Evolutionary conservation across 192 early-diverging fungal species (phyloP).

Genomic region (Coemansia sp.): DNA sequence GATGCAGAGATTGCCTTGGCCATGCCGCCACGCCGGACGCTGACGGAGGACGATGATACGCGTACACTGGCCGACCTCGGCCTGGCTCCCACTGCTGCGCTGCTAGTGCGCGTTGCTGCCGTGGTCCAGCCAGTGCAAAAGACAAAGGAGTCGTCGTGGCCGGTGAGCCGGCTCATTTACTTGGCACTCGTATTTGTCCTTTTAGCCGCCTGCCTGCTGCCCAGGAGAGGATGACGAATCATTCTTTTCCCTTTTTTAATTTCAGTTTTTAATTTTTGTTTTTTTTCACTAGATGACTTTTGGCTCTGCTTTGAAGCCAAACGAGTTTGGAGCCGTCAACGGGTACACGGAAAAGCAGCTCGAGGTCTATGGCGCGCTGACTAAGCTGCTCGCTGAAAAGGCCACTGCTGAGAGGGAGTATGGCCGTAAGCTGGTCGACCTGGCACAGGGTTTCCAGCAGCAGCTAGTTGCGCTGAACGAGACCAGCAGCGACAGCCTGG

Average conservation of each 20-base stretch:
- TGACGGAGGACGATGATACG: constrained; percentile 5
- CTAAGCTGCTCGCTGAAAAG: constrained; percentile 39
- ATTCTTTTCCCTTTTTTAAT: neutral
- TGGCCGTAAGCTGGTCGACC: constrained; percentile 33
- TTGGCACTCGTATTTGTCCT: neutral
- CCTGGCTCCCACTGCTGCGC: constrained; percentile 25
- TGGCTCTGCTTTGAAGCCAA: constrained; percentile 47
- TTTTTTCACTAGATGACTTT: constrained; percentile 31
- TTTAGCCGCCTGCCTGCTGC: neutral
- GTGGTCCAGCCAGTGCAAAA: neutral
- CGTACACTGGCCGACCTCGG: constrained; percentile 15
- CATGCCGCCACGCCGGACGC: constrained; percentile 1
- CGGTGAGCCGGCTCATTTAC: neutral
- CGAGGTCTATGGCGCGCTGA: constrained; percentile 24
- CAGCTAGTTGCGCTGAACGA: constrained; percentile 20
- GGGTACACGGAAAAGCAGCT: constrained; percentile 46
- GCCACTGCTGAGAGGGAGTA: constrained; percentile 44
- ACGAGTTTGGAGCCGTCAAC: constrained; percentile 50
- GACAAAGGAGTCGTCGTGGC: neutral
- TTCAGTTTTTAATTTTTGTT: constrained; percentile 5
- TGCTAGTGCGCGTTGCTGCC: constrained; percentile 14
- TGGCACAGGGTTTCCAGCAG: constrained; percentile 29
- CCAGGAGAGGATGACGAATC: neutral
- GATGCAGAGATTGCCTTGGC: neutral
- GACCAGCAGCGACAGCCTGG: constrained; percentile 22